phyloP scores from a whole-genome alignment of 208 protist genomes.

The Trichomonas gallinae region DNA sequence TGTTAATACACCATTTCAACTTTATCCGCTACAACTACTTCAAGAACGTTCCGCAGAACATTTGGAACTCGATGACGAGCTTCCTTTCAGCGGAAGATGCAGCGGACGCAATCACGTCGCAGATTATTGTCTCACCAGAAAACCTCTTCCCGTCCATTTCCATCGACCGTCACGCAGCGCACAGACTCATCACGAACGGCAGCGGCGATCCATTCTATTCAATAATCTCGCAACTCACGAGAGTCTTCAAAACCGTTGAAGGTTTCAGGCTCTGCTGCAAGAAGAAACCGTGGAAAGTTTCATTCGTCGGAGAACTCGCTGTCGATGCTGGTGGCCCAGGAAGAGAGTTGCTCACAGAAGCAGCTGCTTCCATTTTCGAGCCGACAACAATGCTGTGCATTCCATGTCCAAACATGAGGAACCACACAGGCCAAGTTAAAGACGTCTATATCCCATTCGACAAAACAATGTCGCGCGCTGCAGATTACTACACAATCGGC shows the following conservation, averaged over 20 bases:
- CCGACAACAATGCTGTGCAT: background rate
- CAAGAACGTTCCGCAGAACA: background rate
- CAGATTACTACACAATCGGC: conserved; percentile 5
- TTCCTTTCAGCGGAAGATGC: background rate
- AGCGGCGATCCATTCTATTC: background rate
- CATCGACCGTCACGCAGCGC: background rate
- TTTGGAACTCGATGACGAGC: background rate
- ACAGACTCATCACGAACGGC: background rate
- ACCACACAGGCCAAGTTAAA: background rate
- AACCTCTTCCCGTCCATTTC: background rate
- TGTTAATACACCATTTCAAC: background rate
- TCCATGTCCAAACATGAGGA: background rate
- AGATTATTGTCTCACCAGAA: background rate
- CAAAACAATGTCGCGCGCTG: background rate
- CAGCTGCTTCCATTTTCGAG: background rate
- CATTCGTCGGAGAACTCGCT: background rate
- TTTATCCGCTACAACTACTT: background rate
- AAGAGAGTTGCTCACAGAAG: background rate
- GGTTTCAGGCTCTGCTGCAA: background rate
- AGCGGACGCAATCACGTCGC: background rate
- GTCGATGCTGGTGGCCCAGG: background rate
- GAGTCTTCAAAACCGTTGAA: background rate
- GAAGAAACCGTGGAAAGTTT: background rate
- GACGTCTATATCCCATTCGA: background rate
- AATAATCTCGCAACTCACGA: background rate